phyloP scores from a whole-genome alignment of 306 rosid species.

The Hippophae gyantsensis region DNA sequence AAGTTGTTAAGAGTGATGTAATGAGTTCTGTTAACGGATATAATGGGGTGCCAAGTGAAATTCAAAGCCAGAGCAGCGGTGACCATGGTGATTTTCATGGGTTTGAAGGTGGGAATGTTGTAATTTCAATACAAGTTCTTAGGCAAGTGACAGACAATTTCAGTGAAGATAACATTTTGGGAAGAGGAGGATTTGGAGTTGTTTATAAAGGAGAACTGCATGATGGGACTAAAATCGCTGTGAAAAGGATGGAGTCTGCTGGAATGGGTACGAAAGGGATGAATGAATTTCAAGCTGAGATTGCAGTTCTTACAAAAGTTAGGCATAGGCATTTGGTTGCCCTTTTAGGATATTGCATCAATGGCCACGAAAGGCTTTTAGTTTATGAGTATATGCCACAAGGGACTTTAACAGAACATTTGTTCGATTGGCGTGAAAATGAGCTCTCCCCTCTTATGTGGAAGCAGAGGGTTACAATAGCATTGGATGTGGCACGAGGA shows the following conservation, averaged over 20 bases:
- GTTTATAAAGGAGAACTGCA: constrained; percentile 79
- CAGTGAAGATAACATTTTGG: constrained; percentile 59
- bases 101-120: constrained; percentile 61
- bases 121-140: constrained; percentile 65
- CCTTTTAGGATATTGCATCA: constrained; percentile 65
- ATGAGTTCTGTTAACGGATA: constrained; percentile 49
- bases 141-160: constrained; percentile 65
- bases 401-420: constrained; percentile 72
- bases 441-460: constrained; percentile 55
- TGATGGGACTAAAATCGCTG: constrained; percentile 84
- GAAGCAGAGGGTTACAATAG: constrained; percentile 73
- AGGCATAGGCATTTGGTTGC: constrained; percentile 91
- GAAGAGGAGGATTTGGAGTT: constrained; percentile 90
- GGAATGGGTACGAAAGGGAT: constrained; percentile 60
- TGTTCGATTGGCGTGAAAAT: constrained; percentile 55
- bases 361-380: constrained; percentile 80
- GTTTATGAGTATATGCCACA: constrained; percentile 90
- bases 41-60: constrained; percentile 50
- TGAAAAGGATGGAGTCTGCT: constrained; percentile 77
- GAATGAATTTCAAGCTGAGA: constrained; percentile 86
- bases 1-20: constrained; percentile 35
- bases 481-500: constrained; percentile 90
- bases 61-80: constrained; percentile 70
- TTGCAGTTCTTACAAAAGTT: constrained; percentile 71
- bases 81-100: constrained; percentile 42